Base-by-base conservation (phyloP, 352 stramenopile species). In the Pythium rhizo-oryzae region DNA sequence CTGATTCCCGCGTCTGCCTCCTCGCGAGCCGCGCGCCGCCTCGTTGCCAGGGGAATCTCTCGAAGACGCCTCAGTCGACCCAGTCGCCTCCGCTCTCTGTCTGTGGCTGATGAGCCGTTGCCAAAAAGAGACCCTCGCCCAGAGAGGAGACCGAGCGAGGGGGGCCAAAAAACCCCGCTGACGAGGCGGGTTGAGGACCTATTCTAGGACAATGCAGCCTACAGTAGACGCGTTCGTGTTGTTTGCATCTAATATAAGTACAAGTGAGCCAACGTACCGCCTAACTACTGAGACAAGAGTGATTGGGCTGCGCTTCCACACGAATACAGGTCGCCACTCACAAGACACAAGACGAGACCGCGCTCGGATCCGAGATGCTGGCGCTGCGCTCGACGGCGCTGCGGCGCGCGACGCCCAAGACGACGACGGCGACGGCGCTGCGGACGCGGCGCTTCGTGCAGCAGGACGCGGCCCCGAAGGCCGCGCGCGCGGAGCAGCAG, bases 371-470 rank as follows among this genome's bases (percentile, higher is more conserved):
- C 44, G 15, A 2, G 25, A 47, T 33, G 30, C 41, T 56, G 28
- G 6, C 28, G 59, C n/a, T 50, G 49, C 7, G 33, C 19, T 35
- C 30, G 33, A 16, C 24, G 33, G 15, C 49, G 59, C 59, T 58
- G 16, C 37, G 37, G 8, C 59, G 59, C 19, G 47, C 59, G 23
- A 1, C 1, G 12, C 9, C 51, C 24, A 33, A 6, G 28, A 21
- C 51, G 18, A n/a, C 51, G n/a, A 30, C 13, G 49, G 9, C 43
- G 43, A 23, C 43, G 19, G 35, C 12, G 35, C 2, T 41, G 3
- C 19, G 5, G 16, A 9, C 58, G 30, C 59, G 59, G 8, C 47
- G 59, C 5, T 66, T 66, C 44, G 49, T 66, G 30, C 47, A 66
- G 35, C 30, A 58, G 13, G 50, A 66, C 18, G 59, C 59, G 9